These are phyloP conservation scores for Mrakia hoshinonis DNA, from an alignment of 768 basidiomycete genomes.

Conservation along the genomic window DNA sequence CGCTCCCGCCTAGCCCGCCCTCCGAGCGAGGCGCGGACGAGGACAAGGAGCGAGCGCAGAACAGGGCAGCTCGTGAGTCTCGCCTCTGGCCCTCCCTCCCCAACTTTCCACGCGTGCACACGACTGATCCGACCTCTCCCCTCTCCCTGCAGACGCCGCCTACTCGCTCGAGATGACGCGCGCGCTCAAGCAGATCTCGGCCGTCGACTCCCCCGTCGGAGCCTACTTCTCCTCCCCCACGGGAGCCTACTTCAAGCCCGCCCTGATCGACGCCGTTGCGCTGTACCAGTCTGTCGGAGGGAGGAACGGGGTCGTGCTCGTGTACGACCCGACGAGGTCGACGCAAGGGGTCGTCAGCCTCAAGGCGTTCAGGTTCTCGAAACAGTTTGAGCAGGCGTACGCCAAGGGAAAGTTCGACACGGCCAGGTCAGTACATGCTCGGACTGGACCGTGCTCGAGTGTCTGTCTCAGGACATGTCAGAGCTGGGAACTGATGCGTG, in stretches of 20 bases:
- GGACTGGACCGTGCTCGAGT: not conserved
- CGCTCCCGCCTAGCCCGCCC: conserved; percentile 38
- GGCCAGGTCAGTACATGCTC: conserved; percentile 53
- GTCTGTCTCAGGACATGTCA: not conserved
- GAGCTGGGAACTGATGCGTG: too few species aligned
- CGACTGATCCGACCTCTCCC: not conserved
- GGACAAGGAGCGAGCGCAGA: conserved; percentile 26
- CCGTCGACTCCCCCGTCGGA: conserved; percentile 83
- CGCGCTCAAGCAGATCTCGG: conserved; percentile 79
- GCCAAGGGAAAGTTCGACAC: conserved; percentile 75
- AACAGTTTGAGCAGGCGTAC: conserved; percentile 69
- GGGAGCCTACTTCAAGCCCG: conserved; percentile 76
- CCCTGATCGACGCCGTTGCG: conserved; percentile 69
- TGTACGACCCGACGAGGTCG: conserved; percentile 73
- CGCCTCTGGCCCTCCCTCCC: not conserved
- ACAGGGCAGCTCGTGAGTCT: conserved; percentile 22
- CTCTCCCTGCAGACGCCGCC: conserved; percentile 42
- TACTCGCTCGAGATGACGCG: conserved; percentile 79
- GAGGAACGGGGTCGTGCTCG: conserved; percentile 74
- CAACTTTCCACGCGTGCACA: not conserved
- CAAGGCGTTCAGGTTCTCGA: conserved; percentile 76
- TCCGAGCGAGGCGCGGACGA: conserved; percentile 34
- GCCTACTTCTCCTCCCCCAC: conserved; percentile 85
- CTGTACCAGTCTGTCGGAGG: conserved; percentile 76
- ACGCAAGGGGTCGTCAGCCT: conserved; percentile 76